Percentiles rank a stretch among this genome's conserved stretches.
Evolutionary conservation across 331 rosid genomes (phyloP).

Genomic region (Malus hybrid): DNA sequence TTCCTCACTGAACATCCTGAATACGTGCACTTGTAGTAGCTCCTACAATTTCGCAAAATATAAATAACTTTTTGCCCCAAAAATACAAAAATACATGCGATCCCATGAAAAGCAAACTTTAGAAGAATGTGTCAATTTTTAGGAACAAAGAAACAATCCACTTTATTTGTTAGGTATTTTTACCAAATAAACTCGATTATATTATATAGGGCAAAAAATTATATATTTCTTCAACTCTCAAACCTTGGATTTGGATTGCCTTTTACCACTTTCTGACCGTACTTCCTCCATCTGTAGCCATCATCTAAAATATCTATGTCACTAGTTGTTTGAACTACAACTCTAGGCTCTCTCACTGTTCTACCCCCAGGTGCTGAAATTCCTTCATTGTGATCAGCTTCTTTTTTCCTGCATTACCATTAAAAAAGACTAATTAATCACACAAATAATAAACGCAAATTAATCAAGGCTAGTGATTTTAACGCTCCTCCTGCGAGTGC

Average conservation of each 20-base stretch:
- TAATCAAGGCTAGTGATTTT: too few species aligned
- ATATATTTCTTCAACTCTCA: too few species aligned
- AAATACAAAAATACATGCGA: neutral
- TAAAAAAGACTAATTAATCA: neutral
- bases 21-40: conserved; percentile 91
- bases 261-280: conserved; percentile 94
- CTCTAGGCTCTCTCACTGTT: conserved; percentile 95
- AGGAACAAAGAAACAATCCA: neutral
- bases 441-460: neutral
- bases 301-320: conserved; percentile 92
- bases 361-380: conserved; percentile 64
- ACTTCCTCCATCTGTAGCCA: conserved; percentile 93
- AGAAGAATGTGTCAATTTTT: neutral
- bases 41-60: conserved; percentile 32
- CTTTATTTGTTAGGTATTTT: too few species aligned
- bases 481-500: too few species aligned
- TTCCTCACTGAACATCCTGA: conserved; percentile 89
- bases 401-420: conserved; percentile 51
- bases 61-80: neutral
- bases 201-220: too few species aligned
- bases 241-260: conserved; percentile 99
- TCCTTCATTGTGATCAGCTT: conserved; percentile 64
- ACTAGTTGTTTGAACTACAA: conserved; percentile 93
- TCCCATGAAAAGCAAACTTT: neutral
- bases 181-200: too few species aligned